Evolutionary conservation across 78 protist species (phyloP), one percentile per base, ranked within the genome.

Genomic region (Dictyostelium purpureum): DNA sequence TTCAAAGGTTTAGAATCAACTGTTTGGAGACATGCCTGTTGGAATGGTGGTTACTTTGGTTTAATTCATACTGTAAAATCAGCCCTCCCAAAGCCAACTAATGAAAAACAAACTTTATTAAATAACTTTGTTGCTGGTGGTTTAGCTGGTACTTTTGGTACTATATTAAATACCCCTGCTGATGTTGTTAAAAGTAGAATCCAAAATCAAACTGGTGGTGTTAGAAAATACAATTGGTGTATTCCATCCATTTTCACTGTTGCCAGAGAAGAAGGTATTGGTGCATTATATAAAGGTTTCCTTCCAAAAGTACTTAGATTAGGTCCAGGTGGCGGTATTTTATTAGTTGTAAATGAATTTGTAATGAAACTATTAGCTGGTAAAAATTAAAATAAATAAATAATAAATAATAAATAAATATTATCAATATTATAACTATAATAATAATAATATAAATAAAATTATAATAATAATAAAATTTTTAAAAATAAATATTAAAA

Each of bases 21-120:
- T n/a, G 24, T 94, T 31, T 92, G 90, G 88, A 81, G 98, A 70
- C 87, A 96, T 28, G 94, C 90, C 0, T 79, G 63, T 47, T 96
- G 98, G 98, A 96, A 95, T 47, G 97, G 95, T 26, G 94, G 81
- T n/a, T 96, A 96, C 78, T 96, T 96, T 93, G 94, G 94, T 28
- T 45, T 63, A 38, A 96, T 96, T 59, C 81, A 77, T 31, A 45
- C 78, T 4, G 38, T 96, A 16, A 95, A 69, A n/a, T 26, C 80
- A 5, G 54, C 63, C 5, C 61, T 92, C 24, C 94, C 94, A 56
- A 77, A 75, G 56, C 93, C 96, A 61, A 3, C 79, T 9, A 70
- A 24, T 14, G 79, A 88, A 65, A 40, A 57, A 37, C 70, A 67
- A 28, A 49, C 56, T 28, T 10, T 88, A 3, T 4, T 78, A 38